A percentile compares a stretch with the other conserved stretches of the same genome.
These are phyloP conservation scores for Venturia aucupariae DNA, from an alignment of 2,329 filamentous ascomycete genomes.

Conservation along the genomic window DNA sequence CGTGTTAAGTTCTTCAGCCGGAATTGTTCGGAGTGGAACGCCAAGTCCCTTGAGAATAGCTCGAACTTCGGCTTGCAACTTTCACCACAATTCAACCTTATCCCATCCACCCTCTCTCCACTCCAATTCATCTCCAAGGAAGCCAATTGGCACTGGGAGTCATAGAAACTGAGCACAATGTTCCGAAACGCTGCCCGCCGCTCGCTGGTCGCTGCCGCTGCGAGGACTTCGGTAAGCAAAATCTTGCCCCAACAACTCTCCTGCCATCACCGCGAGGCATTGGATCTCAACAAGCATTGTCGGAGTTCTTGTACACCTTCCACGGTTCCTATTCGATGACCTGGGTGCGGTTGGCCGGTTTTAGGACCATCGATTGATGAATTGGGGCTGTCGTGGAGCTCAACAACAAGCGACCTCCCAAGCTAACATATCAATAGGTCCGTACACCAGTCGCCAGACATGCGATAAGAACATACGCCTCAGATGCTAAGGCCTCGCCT, in stretches of 20 bases:
- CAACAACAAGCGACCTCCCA: neutral
- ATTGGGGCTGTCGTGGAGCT: neutral
- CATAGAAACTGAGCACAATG: slow-evolving; percentile 4
- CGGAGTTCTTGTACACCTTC: neutral
- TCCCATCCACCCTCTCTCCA: neutral
- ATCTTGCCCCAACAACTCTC: neutral
- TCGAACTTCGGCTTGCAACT: neutral
- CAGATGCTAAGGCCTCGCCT: slow-evolving; percentile 87
- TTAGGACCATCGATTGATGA: neutral
- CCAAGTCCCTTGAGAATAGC: neutral
- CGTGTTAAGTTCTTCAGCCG: neutral
- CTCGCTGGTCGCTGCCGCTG: slow-evolving; percentile 11
- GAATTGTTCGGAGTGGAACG: neutral
- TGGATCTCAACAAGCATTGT: neutral
- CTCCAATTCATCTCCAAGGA: neutral
- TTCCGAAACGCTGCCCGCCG: slow-evolving; percentile 9
- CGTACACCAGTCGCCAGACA: slow-evolving; percentile 69
- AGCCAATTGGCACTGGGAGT: slow-evolving; percentile 5
- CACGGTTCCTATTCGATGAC: neutral
- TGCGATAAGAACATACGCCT: slow-evolving; percentile 78
- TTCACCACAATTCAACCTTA: neutral
- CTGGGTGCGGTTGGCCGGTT: neutral
- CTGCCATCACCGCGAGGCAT: slow-evolving; percentile 1
- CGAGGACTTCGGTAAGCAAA: slow-evolving; percentile 12
- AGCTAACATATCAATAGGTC: slow-evolving; percentile 45